Conservation (phyloP, 2,329 filamentous ascomycete species). For the Colletotrichum eremochloae region DNA sequence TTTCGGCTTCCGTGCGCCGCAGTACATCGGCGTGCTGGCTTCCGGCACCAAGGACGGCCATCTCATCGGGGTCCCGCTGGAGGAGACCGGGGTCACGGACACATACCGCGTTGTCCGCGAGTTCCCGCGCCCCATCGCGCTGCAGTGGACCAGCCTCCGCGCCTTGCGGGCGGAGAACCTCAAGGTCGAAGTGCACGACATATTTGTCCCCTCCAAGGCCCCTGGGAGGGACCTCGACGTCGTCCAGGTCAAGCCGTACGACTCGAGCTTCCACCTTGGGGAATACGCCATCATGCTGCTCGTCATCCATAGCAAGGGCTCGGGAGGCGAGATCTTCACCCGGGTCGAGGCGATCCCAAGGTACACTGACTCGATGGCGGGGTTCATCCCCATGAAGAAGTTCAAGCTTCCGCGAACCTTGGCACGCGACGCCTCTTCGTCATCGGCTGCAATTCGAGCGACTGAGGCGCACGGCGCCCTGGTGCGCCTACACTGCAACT, state of each 20-base stretch:
- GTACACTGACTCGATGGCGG: conserved; percentile 17
- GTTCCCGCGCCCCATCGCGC: conserved; percentile 21
- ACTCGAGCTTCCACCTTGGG: conserved; percentile 13
- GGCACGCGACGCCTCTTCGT: not conserved
- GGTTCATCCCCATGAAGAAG: conserved; percentile 25
- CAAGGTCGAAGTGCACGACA: conserved; percentile 2
- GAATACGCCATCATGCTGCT: conserved; percentile 32
- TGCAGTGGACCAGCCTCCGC: not conserved
- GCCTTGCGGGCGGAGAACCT: not conserved
- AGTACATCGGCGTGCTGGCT: conserved; percentile 15
- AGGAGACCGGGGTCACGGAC: not conserved
- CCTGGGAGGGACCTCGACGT: not conserved
- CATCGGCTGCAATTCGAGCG: not conserved
- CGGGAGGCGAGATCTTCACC: not conserved
- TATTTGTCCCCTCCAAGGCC: conserved; percentile 29
- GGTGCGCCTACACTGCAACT: conserved; percentile 2
- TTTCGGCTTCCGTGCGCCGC: not conserved
- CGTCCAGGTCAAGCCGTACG: not conserved
- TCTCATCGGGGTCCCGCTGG: conserved; percentile 19
- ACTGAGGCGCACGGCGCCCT: conserved; percentile 16
- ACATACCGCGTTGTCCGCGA: conserved; percentile 23
- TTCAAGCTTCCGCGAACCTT: not conserved
- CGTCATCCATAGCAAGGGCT: conserved; percentile 2
- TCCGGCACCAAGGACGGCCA: conserved; percentile 6
- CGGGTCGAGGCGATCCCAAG: conserved; percentile 27